These are phyloP conservation scores for Paramyrothecium sp. DNA, from an alignment of 2,329 filamentous ascomycete genomes.

Conservation along the genomic window DNA sequence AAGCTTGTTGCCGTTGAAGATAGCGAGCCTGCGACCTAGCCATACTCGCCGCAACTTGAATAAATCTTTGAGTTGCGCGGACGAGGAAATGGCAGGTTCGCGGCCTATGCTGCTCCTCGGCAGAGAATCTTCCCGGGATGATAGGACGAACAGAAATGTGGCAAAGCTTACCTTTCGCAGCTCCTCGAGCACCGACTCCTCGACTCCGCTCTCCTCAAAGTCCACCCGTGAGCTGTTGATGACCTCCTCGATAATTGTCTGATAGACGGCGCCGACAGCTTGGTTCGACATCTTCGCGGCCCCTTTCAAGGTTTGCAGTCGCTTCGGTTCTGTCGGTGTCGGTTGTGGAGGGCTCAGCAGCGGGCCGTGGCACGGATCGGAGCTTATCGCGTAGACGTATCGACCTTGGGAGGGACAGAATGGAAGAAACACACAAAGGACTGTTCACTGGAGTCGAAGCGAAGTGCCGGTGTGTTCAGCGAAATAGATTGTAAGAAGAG, in stretches of 20 bases:
- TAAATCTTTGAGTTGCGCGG: too few relatives aligned
- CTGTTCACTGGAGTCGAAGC: too few relatives aligned
- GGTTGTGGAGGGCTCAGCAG: neutral
- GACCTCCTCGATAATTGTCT: constrained; percentile 77
- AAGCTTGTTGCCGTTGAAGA: neutral
- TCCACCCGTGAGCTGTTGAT: constrained; percentile 90
- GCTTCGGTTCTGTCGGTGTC: constrained; percentile 6
- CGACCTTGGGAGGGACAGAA: too few relatives aligned
- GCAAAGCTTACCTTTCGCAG: constrained; percentile 72
- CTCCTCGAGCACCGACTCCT: constrained; percentile 81
- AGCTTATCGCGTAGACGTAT: too few relatives aligned
- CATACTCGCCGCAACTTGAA: too few relatives aligned
- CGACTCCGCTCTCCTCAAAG: constrained; percentile 94
- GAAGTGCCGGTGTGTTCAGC: too few relatives aligned
- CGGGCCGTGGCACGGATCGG: neutral
- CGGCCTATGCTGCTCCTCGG: neutral
- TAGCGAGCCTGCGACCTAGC: neutral
- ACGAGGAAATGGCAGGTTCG: too few relatives aligned
- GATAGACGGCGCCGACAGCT: constrained; percentile 74
- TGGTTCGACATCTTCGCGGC: constrained; percentile 53
- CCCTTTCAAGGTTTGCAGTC: constrained; percentile 6
- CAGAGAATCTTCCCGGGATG: neutral
- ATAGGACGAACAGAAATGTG: neutral
- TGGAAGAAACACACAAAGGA: too few relatives aligned
- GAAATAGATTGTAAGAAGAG: too few relatives aligned